Conservation (phyloP, 257 asterid genomes). For the Penstemon newberryi region DNA sequence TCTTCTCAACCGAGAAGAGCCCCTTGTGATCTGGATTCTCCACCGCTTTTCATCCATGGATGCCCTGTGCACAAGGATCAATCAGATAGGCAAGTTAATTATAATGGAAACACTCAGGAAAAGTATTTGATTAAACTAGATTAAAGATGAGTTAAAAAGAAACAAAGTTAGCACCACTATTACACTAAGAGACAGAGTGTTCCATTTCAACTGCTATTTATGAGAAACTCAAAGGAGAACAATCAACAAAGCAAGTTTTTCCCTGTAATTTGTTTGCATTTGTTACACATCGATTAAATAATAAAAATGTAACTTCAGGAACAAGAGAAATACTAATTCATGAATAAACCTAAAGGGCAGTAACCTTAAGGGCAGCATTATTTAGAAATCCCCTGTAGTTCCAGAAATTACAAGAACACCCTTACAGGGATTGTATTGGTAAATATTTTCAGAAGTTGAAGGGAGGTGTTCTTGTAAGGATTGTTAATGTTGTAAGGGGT, state of each 20-base stretch:
- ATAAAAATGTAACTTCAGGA: not conserved
- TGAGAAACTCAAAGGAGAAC: not conserved
- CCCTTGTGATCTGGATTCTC: constrained; percentile 28
- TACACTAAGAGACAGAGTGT: not conserved
- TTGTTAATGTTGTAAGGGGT: too few species aligned
- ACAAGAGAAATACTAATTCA: not conserved
- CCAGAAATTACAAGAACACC: not conserved
- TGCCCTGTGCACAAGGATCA: constrained; percentile 43
- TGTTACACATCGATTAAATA: not conserved
- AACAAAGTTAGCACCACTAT: not conserved
- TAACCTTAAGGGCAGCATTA: not conserved
- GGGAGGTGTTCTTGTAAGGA: too few species aligned
- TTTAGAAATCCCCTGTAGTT: not conserved
- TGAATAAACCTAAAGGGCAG: too few species aligned
- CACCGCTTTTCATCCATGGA: constrained; percentile 58
- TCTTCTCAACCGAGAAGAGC: constrained; percentile 36
- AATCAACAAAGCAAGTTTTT: not conserved
- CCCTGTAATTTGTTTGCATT: not conserved
- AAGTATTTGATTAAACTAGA: not conserved
- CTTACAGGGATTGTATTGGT: not conserved
- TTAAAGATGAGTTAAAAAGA: not conserved
- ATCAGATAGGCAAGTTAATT: not conserved
- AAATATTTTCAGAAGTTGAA: too few species aligned
- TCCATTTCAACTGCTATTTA: not conserved
- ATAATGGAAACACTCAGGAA: not conserved